Conservation (phyloP, 352 stramenopile species). For the Proteromonas lacertae region DNA sequence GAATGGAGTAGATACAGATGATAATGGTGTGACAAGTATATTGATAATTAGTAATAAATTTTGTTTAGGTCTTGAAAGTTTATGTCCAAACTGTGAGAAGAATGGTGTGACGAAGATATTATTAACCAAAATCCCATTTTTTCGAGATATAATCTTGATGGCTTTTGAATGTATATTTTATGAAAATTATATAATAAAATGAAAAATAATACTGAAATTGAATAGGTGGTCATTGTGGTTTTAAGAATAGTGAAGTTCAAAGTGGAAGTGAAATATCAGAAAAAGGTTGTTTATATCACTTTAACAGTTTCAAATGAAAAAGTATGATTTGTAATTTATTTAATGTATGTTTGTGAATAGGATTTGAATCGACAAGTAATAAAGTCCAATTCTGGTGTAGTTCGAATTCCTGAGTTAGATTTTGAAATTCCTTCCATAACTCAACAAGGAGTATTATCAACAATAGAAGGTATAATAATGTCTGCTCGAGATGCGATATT, state of each 20-base stretch:
- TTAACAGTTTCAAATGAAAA: neutral
- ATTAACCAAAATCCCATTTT: conserved; percentile 37
- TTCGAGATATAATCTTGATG: conserved; percentile 41
- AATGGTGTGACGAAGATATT: conserved; percentile 30
- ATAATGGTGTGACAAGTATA: no score
- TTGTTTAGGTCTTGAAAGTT: no score
- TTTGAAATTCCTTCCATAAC: conserved; percentile 50
- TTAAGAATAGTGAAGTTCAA: conserved; percentile 25
- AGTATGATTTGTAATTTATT: conserved; percentile 16
- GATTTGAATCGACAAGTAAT: conserved; percentile 54
- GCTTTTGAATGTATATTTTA: conserved; percentile 43
- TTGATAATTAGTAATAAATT: no score
- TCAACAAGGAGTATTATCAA: conserved; percentile 40
- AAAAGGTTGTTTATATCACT: no score
- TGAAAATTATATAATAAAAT: no score
- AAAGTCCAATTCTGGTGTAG: conserved; percentile 33
- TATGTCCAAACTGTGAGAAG: conserved; percentile 36
- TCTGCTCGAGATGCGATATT: conserved; percentile 28
- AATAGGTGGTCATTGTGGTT: conserved; percentile 34
- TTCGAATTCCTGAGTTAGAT: conserved; percentile 31
- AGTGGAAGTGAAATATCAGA: conserved; percentile 4
- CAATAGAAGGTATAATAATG: conserved; percentile 26
- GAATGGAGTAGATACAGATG: no score
- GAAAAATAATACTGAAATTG: no score
- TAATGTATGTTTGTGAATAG: conserved; percentile 14